A percentile compares a stretch with the other conserved stretches of the same genome.
Evolutionary conservation across 805 yeast genomes (phyloP).

Genomic region (Suhomyces sp.): DNA sequence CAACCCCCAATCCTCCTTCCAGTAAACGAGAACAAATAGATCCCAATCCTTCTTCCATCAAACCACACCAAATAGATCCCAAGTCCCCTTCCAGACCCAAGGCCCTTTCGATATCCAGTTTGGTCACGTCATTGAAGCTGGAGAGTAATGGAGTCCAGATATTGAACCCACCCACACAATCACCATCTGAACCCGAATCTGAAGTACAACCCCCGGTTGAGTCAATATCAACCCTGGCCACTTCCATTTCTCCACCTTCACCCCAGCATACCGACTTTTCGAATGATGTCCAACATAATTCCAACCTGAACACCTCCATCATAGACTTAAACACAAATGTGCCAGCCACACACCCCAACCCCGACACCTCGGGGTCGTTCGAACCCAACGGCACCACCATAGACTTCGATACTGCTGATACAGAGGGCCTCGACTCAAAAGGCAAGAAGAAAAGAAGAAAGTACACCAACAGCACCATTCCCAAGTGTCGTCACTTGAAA

Average conservation of each 20-base stretch:
- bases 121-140: slow-evolving; percentile 6
- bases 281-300: background rate
- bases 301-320: background rate
- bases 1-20: background rate
- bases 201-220: too few relatives aligned
- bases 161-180: background rate
- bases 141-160: background rate
- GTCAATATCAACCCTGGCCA: slow-evolving; percentile 1
- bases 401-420: slow-evolving; percentile 2
- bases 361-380: background rate
- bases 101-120: slow-evolving; percentile 11
- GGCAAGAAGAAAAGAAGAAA: slow-evolving; percentile 18
- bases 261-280: background rate
- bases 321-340: background rate
- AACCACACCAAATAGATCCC: background rate
- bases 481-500: slow-evolving; percentile 61
- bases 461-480: slow-evolving; percentile 15
- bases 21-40: background rate
- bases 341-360: slow-evolving; percentile 2
- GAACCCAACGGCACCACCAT: slow-evolving; percentile 1
- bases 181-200: background rate
- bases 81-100: slow-evolving; percentile 1
- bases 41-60: background rate
- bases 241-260: background rate
- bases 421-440: slow-evolving; percentile 12